Conservation (phyloP, 2,329 filamentous ascomycete genomes). For the Rhynchosporium agropyri region DNA sequence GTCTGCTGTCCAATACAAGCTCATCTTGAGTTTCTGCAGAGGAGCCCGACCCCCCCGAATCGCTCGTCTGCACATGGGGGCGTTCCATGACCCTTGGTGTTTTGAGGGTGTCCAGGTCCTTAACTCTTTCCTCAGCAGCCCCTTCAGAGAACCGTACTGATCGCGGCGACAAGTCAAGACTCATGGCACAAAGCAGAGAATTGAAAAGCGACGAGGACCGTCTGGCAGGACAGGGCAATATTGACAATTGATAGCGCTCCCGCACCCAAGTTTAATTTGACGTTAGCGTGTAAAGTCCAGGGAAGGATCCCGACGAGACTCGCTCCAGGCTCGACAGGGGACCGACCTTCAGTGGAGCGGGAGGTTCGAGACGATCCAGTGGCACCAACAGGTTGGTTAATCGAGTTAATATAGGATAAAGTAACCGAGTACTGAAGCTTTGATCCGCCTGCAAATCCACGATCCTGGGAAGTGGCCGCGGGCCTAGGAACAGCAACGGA, state of each 20-base stretch:
- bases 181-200: slow-evolving; percentile 32
- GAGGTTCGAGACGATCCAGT: no score
- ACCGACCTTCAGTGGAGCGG: not conserved
- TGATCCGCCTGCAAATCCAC: slow-evolving; percentile 11
- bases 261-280: slow-evolving; percentile 22
- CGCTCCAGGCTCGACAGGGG: slow-evolving; percentile 7
- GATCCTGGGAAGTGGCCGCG: not conserved
- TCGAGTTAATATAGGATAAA: not conserved
- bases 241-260: slow-evolving; percentile 25
- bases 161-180: slow-evolving; percentile 53
- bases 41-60: slow-evolving; percentile 53
- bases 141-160: slow-evolving; percentile 58
- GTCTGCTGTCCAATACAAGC: slow-evolving; percentile 25
- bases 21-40: slow-evolving; percentile 44
- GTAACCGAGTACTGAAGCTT: not conserved
- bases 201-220: not conserved
- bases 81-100: slow-evolving; percentile 42
- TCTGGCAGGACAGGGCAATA: slow-evolving; percentile 13
- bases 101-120: slow-evolving; percentile 49
- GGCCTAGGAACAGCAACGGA: no score
- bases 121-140: slow-evolving; percentile 49
- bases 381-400: no score
- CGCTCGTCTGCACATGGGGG: slow-evolving; percentile 41
- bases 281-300: slow-evolving; percentile 18
- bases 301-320: not conserved